Conservation (phyloP, 1,284 basidiomycete species). For the Boletus austroedulis region DNA sequence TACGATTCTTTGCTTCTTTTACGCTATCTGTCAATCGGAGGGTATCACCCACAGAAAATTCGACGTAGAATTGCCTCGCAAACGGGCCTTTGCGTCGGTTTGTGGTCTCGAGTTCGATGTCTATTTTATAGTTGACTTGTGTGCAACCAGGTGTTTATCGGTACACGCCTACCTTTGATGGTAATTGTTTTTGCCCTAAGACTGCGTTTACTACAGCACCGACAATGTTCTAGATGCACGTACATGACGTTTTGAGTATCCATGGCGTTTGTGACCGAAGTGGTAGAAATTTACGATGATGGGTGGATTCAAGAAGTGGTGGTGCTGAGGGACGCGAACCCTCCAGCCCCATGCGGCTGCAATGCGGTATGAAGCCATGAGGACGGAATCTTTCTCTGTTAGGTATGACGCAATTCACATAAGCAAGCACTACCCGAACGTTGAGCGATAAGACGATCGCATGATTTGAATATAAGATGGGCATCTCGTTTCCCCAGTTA, state of each 20-base stretch:
- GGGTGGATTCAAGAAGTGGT: not conserved
- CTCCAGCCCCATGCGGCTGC: too few relatives aligned
- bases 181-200: not conserved
- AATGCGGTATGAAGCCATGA: too few relatives aligned
- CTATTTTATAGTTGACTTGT: not conserved
- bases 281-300: not conserved
- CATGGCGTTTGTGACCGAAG: not conserved
- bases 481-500: too few relatives aligned
- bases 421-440: too few relatives aligned
- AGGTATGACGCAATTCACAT: too few relatives aligned
- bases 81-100: not conserved
- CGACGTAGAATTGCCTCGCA: not conserved
- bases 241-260: not conserved
- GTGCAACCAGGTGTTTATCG: not conserved
- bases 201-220: not conserved
- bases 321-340: too few relatives aligned
- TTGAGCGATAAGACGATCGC: too few relatives aligned
- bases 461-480: too few relatives aligned
- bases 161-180: not conserved
- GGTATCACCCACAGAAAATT: not conserved
- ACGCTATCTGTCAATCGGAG: not conserved
- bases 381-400: too few relatives aligned
- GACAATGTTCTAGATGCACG: not conserved
- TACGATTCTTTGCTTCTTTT: not conserved
- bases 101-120: not conserved